These are phyloP conservation scores for Piper longum DNA, from an alignment of 164 flowering plant genomes.

Conservation along the genomic window DNA sequence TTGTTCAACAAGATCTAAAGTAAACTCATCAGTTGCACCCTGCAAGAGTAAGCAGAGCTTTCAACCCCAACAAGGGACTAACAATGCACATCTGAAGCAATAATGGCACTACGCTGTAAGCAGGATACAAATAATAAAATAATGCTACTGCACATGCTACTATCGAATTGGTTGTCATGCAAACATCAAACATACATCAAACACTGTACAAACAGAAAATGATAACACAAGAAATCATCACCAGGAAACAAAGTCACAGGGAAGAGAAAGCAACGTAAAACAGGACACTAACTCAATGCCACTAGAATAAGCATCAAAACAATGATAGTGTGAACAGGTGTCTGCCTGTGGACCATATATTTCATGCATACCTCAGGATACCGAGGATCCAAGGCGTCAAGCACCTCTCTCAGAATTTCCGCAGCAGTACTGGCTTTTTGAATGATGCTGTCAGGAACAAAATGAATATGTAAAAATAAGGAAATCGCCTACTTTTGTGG, in stretches of 20 bases:
- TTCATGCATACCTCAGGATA: conserved; percentile 55
- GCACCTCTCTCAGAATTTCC: conserved; percentile 82
- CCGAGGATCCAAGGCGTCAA: conserved; percentile 59
- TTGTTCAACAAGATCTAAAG: conserved; percentile 95
- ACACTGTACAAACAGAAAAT: neutral
- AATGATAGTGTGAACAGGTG: too few species aligned
- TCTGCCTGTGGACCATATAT: too few species aligned
- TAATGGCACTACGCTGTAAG: neutral
- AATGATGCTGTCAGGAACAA: conserved; percentile 46
- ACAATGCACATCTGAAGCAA: neutral
- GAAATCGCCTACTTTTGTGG: neutral
- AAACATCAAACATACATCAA: neutral
- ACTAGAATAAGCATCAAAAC: too few species aligned
- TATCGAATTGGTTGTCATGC: neutral
- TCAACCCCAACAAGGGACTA: neutral
- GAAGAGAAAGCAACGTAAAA: too few species aligned
- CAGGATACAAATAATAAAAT: too few species aligned
- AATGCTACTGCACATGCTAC: too few species aligned
- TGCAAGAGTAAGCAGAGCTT: conserved; percentile 12
- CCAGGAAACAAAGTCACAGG: too few species aligned
- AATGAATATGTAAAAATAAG: neutral
- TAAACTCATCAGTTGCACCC: conserved; percentile 92
- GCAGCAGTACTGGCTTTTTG: conserved; percentile 67
- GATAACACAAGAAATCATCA: neutral
- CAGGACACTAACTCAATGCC: too few species aligned